phyloP scores from a whole-genome alignment of 805 yeast genomes.

The Myxozyma melibiosi region DNA sequence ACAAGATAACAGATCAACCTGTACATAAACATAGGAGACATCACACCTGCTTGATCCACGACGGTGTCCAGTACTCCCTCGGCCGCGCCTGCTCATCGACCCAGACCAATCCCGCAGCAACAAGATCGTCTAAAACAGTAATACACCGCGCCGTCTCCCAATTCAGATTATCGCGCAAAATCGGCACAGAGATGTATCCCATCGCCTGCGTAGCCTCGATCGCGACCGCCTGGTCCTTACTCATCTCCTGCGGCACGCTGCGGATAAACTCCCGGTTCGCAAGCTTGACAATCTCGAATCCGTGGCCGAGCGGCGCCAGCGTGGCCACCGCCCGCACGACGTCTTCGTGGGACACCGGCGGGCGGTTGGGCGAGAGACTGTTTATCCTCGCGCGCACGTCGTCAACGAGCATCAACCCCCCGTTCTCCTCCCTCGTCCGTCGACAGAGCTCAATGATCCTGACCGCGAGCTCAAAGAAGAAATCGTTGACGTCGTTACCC shows the following conservation, averaged over 20 bases:
- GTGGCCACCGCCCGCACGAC: conserved; percentile 57
- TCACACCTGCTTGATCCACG: conserved; percentile 34
- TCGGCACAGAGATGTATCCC: conserved; percentile 68
- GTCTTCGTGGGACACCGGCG: conserved; percentile 50
- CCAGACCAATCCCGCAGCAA: conserved; percentile 83
- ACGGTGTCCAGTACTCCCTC: conserved; percentile 45
- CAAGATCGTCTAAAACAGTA: conserved; percentile 66
- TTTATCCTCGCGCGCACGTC: conserved; percentile 48
- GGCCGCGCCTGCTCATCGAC: conserved; percentile 54
- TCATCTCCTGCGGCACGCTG: conserved; percentile 63
- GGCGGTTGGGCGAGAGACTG: background rate
- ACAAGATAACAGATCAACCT: too few species aligned
- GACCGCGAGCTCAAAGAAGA: conserved; percentile 67
- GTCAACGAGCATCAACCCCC: conserved; percentile 72
- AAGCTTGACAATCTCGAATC: conserved; percentile 63
- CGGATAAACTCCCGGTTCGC: conserved; percentile 60
- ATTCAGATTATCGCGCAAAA: conserved; percentile 70
- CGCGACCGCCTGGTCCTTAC: conserved; percentile 68
- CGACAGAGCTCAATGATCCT: conserved; percentile 76
- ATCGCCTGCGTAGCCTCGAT: conserved; percentile 74
- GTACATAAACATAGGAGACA: background rate
- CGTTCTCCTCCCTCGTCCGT: conserved; percentile 69
- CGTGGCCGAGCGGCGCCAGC: conserved; percentile 65
- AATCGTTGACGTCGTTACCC: conserved; percentile 52
- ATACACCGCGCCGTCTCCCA: conserved; percentile 71